Evolutionary conservation across 192 early-diverging fungal genomes (phyloP).

Genomic region (Coemansia sp.): DNA sequence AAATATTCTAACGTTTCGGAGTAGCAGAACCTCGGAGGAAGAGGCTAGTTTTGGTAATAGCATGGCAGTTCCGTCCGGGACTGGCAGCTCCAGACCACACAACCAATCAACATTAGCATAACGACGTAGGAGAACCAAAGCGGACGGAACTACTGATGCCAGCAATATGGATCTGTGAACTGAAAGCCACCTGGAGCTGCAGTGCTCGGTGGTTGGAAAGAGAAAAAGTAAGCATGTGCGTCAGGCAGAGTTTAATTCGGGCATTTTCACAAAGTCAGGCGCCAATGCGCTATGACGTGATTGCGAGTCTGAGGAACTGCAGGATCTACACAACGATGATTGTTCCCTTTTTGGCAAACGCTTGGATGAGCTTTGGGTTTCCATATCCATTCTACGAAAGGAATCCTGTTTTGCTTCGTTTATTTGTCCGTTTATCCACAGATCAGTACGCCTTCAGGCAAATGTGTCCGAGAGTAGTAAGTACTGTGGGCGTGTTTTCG

Average conservation of each 20-base stretch:
- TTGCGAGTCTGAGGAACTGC: not conserved
- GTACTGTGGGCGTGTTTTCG: not conserved
- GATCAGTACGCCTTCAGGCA: not conserved
- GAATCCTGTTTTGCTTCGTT: not conserved
- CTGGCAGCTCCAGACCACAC: too few species aligned
- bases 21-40: too few species aligned
- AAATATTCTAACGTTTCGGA: too few species aligned
- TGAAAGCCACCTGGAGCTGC: not conserved
- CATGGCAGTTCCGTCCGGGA: too few species aligned
- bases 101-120: too few species aligned
- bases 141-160: too few species aligned
- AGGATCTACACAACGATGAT: not conserved
- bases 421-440: not conserved
- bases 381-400: too few species aligned
- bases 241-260: not conserved
- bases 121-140: too few species aligned
- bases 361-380: too few species aligned
- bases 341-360: too few species aligned
- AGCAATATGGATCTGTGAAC: not conserved
- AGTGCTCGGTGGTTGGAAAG: not conserved
- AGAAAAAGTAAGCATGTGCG: not conserved
- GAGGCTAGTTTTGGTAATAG: too few species aligned
- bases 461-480: not conserved
- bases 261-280: slow-evolving; percentile 1
- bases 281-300: not conserved